Evolutionary conservation across 23 red algal genomes (phyloP).

Genomic region (Chondrus crispus): DNA sequence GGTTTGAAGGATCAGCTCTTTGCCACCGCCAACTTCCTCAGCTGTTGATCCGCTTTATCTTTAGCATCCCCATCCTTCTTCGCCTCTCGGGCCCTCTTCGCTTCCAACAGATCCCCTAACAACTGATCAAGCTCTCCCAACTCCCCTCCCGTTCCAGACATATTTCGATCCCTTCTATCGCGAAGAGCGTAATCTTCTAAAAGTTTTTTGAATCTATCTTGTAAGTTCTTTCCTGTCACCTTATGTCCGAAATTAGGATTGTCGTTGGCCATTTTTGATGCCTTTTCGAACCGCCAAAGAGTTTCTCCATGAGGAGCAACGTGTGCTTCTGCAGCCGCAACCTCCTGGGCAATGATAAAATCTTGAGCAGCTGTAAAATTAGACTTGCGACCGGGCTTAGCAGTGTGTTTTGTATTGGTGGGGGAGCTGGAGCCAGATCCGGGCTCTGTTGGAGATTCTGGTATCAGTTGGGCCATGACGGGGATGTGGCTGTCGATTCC

Average conservation of each 20-base stretch:
- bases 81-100: background rate
- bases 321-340: background rate
- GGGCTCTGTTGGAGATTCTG: too few species aligned
- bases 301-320: background rate
- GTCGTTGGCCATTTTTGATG: background rate
- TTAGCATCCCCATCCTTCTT: background rate
- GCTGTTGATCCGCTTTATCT: background rate
- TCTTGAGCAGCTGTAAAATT: background rate
- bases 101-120: background rate
- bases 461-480: too few species aligned
- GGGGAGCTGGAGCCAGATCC: too few species aligned
- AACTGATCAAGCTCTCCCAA: background rate
- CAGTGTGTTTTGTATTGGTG: too few species aligned
- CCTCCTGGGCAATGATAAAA: background rate
- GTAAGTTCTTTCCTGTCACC: background rate
- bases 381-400: background rate
- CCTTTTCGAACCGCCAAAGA: background rate
- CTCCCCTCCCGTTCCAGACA: background rate
- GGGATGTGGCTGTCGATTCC: too few species aligned
- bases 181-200: background rate
- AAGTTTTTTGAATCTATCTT: background rate
- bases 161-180: background rate
- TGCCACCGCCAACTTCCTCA: background rate
- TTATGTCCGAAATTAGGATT: background rate
- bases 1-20: background rate